A percentile compares a stretch with the other conserved stretches of the same genome.
These are phyloP conservation scores for Apiotrichum brassicae DNA, from an alignment of 1,284 basidiomycete species.

Conservation along the genomic window DNA sequence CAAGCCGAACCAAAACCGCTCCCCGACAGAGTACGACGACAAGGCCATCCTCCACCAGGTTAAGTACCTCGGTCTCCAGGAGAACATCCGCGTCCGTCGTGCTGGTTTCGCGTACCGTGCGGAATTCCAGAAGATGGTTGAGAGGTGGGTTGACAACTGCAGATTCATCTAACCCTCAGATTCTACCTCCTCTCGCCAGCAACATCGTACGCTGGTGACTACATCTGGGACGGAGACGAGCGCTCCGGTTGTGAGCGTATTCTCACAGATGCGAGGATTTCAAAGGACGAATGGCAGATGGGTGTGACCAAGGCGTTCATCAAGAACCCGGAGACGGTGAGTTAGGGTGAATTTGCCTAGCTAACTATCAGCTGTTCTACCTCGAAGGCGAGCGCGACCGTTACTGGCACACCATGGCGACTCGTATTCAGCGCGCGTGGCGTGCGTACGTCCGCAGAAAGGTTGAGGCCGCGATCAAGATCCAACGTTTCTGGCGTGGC, in stretches of 20 bases:
- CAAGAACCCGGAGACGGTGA: conserved; percentile 88
- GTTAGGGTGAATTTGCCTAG: neutral
- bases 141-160: conserved; percentile 51
- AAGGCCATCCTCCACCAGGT: conserved; percentile 97
- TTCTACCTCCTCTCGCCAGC: conserved; percentile 94
- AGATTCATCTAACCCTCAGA: conserved; percentile 24
- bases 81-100: conserved; percentile 94
- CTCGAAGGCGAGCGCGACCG: conserved; percentile 97
- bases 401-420: conserved; percentile 99
- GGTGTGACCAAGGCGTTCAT: conserved; percentile 98
- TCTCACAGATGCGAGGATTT: conserved; percentile 88
- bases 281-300: conserved; percentile 99
- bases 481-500: conserved; percentile 97
- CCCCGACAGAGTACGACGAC: conserved; percentile 81
- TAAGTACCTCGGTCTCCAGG: conserved; percentile 97
- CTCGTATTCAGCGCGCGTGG: conserved; percentile 92
- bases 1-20: conserved; percentile 98
- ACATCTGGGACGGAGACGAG: conserved; percentile 89
- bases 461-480: conserved; percentile 87
- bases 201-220: conserved; percentile 97
- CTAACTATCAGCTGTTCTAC: conserved; percentile 65
- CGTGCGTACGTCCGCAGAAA: conserved; percentile 93
- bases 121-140: conserved; percentile 94
- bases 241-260: conserved; percentile 91
- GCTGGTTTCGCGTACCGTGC: conserved; percentile 92